A percentile compares a stretch with the other conserved stretches of the same genome.
Conservation (phyloP, 2,329 filamentous ascomycete species). For the Hypoxylon sp. region DNA sequence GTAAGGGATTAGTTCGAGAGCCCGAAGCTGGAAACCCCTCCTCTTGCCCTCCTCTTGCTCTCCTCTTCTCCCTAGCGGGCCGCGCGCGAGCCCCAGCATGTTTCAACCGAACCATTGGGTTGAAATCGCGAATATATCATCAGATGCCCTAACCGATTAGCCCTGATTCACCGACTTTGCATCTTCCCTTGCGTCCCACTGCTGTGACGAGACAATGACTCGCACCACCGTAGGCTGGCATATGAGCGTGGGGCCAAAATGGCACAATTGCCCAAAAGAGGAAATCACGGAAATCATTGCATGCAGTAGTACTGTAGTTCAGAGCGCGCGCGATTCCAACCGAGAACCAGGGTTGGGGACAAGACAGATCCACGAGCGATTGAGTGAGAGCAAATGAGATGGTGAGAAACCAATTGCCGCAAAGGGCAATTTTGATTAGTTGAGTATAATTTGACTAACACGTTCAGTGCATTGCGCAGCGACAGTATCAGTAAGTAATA, state of each 20-base stretch:
- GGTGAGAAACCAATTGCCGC: slow-evolving; percentile 19
- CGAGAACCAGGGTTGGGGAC: neutral
- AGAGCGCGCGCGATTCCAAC: slow-evolving; percentile 6
- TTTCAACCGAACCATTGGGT: slow-evolving; percentile 23
- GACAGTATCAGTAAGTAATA: neutral
- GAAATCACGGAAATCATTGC: slow-evolving; percentile 29
- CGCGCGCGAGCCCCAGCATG: slow-evolving; percentile 25
- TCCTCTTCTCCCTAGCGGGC: slow-evolving; percentile 32
- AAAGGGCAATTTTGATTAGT: slow-evolving; percentile 27
- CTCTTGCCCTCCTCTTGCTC: too few species aligned
- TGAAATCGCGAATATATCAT: too few species aligned
- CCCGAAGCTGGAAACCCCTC: slow-evolving; percentile 13
- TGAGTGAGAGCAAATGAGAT: slow-evolving; percentile 12
- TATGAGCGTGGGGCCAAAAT: slow-evolving; percentile 13
- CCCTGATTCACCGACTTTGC: slow-evolving; percentile 31
- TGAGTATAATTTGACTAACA: slow-evolving; percentile 19
- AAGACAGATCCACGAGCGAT: slow-evolving; percentile 2
- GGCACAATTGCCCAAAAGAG: slow-evolving; percentile 20
- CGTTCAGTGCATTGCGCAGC: slow-evolving; percentile 15
- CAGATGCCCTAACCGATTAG: slow-evolving; percentile 13
- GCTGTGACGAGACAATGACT: slow-evolving; percentile 21
- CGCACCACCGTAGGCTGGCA: slow-evolving; percentile 25
- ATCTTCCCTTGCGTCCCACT: slow-evolving; percentile 27
- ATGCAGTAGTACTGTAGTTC: slow-evolving; percentile 9
- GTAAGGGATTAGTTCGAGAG: slow-evolving; percentile 25